Base-by-base conservation (phyloP, 306 rosid genomes). In the Quercus alba region DNA sequence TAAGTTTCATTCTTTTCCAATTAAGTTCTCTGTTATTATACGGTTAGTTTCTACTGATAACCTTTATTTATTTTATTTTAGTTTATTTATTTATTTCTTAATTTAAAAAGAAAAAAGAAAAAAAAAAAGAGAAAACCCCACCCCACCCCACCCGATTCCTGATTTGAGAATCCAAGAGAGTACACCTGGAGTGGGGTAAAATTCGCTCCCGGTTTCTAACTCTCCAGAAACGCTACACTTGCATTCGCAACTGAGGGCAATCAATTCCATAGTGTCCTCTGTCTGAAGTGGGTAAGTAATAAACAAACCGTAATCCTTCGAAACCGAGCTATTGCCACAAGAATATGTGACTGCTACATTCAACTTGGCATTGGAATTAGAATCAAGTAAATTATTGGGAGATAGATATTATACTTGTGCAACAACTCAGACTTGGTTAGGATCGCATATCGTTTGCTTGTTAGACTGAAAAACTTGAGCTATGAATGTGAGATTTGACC, bases 221-320 rank as follows among this genome's bases (percentile, higher is more conserved):
- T 77, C 90, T 77, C 89, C 75, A 94, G 82, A 87, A 87, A 67
- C 1, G 38, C 69, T 0, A 52, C 11, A 21, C 77, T 78, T 72
- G 90, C 35, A 1, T 56, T 67, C 28, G 67, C 54, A 1, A n/a
- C 3, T 0, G 9, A 38, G 0, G 0, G 88, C 75, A 63, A 90
- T 68, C 17, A 52, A 51, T 30, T 38, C 21, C 86, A 84, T 78
- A 54, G 0, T 86, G 33, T 94, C 90, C 8, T 10, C 58, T 1
- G 51, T 2, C 55, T 77, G 56, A 3, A 94, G 86, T 0, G 98
- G 94, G 80, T 89, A 94, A 5, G 96, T 92, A 5, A 89, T 15
- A 51, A 94, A 92, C 89, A 90, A 17, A 9, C 93, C 93, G 80
- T 86, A 94, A 1, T 77, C 81, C 80, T 83, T 33, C 4, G 94